phyloP scores from a whole-genome alignment of 192 early-diverging fungal species.

The Dispira parvispora region DNA sequence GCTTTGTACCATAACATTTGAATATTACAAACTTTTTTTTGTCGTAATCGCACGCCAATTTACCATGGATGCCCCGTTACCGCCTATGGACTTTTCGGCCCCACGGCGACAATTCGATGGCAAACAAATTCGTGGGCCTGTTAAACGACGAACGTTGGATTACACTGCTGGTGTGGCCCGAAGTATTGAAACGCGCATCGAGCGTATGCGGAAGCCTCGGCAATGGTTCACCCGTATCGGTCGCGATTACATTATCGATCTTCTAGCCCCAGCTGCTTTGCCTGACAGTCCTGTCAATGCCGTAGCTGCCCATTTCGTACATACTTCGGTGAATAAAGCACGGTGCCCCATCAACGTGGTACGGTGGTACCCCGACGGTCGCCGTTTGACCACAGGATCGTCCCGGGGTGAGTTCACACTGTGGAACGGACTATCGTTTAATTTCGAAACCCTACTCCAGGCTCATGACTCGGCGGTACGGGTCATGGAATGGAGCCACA shows the following conservation, averaged over 20 bases:
- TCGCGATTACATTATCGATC: conserved; percentile 21
- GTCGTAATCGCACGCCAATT: too few species aligned
- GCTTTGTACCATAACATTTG: too few species aligned
- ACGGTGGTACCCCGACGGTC: conserved; percentile 92
- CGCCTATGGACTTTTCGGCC: too few species aligned
- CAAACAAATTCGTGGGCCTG: conserved; percentile 71
- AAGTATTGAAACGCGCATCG: conserved; percentile 31
- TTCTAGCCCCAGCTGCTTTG: conserved; percentile 11
- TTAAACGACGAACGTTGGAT: conserved; percentile 88
- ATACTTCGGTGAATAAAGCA: conserved; percentile 74
- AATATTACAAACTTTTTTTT: too few species aligned
- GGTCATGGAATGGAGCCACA: conserved; percentile 91
- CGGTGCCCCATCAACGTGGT: conserved; percentile 83
- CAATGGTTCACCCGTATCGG: conserved; percentile 17
- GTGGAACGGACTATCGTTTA: conserved; percentile 96
- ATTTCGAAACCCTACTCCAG: conserved; percentile 94
- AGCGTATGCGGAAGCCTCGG: conserved; percentile 11
- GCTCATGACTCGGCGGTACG: conserved; percentile 89
- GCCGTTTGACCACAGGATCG: conserved; percentile 82
- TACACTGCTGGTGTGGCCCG: conserved; percentile 69
- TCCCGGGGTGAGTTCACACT: conserved; percentile 90
- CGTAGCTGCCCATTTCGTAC: conserved; percentile 71
- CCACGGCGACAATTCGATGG: conserved; percentile 23
- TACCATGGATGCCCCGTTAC: too few species aligned
- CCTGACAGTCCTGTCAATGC: conserved; percentile 15